These are phyloP conservation scores for Tulasnella calospora DNA, from an alignment of 768 basidiomycete species.

Conservation along the genomic window DNA sequence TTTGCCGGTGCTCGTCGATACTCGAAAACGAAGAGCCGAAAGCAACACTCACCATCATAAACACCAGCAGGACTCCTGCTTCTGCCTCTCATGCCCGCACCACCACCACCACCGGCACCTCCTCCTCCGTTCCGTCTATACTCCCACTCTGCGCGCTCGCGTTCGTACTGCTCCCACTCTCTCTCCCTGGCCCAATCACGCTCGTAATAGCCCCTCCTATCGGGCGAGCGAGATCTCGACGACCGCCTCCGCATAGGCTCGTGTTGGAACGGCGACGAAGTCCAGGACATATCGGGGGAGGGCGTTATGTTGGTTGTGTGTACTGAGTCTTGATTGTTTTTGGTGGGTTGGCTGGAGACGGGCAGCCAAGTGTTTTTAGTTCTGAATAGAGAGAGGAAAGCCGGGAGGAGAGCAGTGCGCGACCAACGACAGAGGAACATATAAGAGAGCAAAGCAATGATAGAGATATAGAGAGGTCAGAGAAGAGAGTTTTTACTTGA, in stretches of 20 bases:
- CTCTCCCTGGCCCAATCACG: conserved; percentile 48
- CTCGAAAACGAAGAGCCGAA: not conserved
- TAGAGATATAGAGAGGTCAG: conserved; percentile 52
- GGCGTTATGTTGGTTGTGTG: not conserved
- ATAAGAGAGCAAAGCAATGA: conserved; percentile 38
- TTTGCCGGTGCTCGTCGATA: not conserved
- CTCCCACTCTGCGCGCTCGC: conserved; percentile 65
- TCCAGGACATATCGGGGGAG: conserved; percentile 36
- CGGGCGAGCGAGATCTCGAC: conserved; percentile 78
- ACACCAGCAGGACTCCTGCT: conserved; percentile 64
- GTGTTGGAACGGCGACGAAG: conserved; percentile 45
- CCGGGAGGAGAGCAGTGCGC: not conserved
- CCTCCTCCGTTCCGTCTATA: conserved; percentile 37
- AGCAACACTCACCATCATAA: conserved; percentile 54
- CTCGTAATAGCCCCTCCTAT: conserved; percentile 56
- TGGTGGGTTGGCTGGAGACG: not conserved
- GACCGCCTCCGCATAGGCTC: conserved; percentile 51
- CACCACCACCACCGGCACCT: conserved; percentile 27
- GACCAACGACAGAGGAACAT: conserved; percentile 34
- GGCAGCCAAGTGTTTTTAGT: not conserved
- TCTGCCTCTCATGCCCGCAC: conserved; percentile 49
- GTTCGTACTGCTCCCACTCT: conserved; percentile 58
- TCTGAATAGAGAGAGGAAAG: not conserved
- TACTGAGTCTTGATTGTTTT: not conserved
- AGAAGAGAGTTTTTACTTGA: conserved; percentile 54